Evolutionary conservation across 208 protist genomes (phyloP).

Genomic region (Acanthamoeba healyi): DNA sequence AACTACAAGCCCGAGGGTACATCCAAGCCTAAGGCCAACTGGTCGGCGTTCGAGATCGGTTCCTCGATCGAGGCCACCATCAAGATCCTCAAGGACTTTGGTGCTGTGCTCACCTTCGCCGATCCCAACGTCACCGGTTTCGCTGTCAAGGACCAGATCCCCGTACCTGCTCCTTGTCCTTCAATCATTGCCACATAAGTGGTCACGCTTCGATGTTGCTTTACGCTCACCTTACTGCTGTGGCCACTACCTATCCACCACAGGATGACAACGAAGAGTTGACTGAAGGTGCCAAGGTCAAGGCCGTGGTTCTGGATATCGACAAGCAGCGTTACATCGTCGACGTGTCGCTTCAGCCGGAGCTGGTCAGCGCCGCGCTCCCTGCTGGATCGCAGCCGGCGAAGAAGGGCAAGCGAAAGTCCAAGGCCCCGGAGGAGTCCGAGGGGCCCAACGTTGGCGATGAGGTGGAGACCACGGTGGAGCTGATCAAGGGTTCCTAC

Average conservation of each 20-base stretch:
- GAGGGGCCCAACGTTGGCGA: conserved; percentile 8
- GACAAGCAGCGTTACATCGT: conserved; percentile 71
- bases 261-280: conserved; percentile 53
- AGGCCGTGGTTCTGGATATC: conserved; percentile 67
- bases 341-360: conserved; percentile 69
- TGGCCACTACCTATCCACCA: background rate
- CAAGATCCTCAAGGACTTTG: conserved; percentile 76
- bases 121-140: conserved; percentile 65
- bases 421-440: conserved; percentile 3
- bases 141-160: conserved; percentile 69
- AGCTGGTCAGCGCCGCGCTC: conserved; percentile 42
- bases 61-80: conserved; percentile 39
- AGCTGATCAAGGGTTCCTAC: conserved; percentile 74
- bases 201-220: background rate
- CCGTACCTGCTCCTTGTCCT: background rate
- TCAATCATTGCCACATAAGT: too few species aligned
- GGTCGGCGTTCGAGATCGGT: conserved; percentile 62
- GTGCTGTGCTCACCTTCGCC: conserved; percentile 51
- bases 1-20: conserved; percentile 49
- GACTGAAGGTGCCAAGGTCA: conserved; percentile 57
- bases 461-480: conserved; percentile 54
- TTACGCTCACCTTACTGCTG: background rate
- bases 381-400: background rate
- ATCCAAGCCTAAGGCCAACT: conserved; percentile 63
- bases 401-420: conserved; percentile 54